These are phyloP conservation scores for Vitis cinerea DNA, from an alignment of 164 flowering plant genomes.

Conservation along the genomic window DNA sequence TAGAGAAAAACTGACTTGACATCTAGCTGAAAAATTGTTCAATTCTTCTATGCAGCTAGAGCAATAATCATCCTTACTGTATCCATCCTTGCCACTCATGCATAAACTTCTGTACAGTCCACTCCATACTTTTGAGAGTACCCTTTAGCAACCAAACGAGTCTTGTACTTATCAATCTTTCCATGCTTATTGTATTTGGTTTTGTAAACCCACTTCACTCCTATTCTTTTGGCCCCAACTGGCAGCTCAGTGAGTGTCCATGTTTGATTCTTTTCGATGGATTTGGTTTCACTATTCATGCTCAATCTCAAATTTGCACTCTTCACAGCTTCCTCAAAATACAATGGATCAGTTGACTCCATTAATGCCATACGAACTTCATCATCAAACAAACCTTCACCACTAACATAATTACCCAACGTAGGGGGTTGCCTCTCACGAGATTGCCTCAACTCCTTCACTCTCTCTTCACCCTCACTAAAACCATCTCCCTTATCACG, in stretches of 20 bases:
- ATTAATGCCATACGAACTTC: background rate
- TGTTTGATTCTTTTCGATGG: background rate
- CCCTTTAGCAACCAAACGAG: too few relatives aligned
- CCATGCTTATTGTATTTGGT: background rate
- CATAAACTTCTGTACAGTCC: too few relatives aligned
- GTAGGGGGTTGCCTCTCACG: background rate
- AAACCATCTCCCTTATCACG: too few relatives aligned
- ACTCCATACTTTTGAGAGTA: too few relatives aligned
- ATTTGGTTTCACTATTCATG: background rate
- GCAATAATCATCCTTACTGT: too few relatives aligned
- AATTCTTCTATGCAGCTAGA: too few relatives aligned
- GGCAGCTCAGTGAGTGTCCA: conserved; percentile 10
- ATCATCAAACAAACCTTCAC: background rate
- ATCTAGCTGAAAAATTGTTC: too few relatives aligned
- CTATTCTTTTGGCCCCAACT: background rate
- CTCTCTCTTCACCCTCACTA: too few relatives aligned
- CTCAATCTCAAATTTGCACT: background rate
- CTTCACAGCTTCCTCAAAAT: background rate
- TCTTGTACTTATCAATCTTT: too few relatives aligned
- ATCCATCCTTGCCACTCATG: too few relatives aligned
- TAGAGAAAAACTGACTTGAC: too few relatives aligned
- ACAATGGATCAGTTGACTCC: background rate
- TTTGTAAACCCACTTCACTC: conserved; percentile 10
- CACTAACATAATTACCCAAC: background rate
- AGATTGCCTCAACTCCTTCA: background rate